Conservation (phyloP, 768 basidiomycete genomes). For the Boletus barrowsii region DNA sequence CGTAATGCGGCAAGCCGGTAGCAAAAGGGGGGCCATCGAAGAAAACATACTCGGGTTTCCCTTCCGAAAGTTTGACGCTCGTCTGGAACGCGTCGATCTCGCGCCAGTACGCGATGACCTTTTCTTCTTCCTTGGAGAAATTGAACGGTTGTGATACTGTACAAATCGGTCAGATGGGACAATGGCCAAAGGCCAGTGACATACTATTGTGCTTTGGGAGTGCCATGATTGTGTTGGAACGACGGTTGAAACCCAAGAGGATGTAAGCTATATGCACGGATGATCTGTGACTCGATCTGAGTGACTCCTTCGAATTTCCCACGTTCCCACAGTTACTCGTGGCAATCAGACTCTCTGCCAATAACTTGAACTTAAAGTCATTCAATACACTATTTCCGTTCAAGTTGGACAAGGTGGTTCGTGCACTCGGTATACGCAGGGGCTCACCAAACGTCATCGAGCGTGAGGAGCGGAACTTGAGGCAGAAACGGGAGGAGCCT, state of each 20-base stretch:
- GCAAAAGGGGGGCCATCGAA: constrained; percentile 98
- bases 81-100: constrained; percentile 98
- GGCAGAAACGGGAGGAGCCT: constrained; percentile 55
- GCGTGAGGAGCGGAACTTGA: constrained; percentile 61
- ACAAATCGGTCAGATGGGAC: constrained; percentile 8
- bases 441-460: constrained; percentile 83
- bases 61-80: constrained; percentile 87
- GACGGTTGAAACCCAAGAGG: background rate
- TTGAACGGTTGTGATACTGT: constrained; percentile 74
- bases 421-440: constrained; percentile 78
- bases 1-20: constrained; percentile 95
- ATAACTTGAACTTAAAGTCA: constrained; percentile 60
- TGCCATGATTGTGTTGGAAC: constrained; percentile 42
- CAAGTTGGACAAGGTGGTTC: constrained; percentile 82
- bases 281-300: constrained; percentile 14
- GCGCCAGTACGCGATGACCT: constrained; percentile 86
- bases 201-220: constrained; percentile 72
- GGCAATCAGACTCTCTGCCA: no score
- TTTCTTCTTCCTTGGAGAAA: constrained; percentile 86
- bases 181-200: constrained; percentile 23
- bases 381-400: constrained; percentile 85
- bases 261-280: background rate
- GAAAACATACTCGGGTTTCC: constrained; percentile 87
- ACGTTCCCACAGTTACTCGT: no score
- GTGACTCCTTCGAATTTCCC: no score